A percentile compares a stretch with the other conserved stretches of the same genome.
Conservation (phyloP, 1,284 basidiomycete genomes). For the Malassezia yamatoensis region DNA sequence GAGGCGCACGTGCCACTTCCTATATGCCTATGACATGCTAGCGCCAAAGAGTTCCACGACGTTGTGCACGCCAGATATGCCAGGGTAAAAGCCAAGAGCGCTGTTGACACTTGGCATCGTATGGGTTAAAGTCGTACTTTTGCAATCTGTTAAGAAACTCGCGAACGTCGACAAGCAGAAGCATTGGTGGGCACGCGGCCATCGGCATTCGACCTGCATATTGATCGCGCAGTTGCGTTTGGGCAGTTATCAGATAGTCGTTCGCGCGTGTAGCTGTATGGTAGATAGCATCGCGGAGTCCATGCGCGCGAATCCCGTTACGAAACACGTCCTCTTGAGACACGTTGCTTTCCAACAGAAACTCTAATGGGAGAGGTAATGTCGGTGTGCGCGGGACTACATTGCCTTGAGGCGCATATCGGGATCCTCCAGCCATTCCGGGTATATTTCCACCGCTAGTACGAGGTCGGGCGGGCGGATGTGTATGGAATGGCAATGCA, state of each 20-base stretch:
- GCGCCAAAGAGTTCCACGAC: neutral
- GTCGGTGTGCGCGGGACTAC: slow-evolving; percentile 23
- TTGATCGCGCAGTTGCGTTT: slow-evolving; percentile 61
- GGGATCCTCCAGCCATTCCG: slow-evolving; percentile 4
- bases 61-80: slow-evolving; percentile 64
- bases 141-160: slow-evolving; percentile 67
- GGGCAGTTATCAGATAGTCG: slow-evolving; percentile 75
- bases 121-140: slow-evolving; percentile 69
- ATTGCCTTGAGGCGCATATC: slow-evolving; percentile 13
- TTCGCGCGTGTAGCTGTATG: slow-evolving; percentile 82
- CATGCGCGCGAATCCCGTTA: slow-evolving; percentile 58
- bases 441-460: slow-evolving; percentile 8
- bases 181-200: slow-evolving; percentile 65
- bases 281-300: slow-evolving; percentile 64
- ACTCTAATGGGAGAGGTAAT: slow-evolving; percentile 72
- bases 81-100: slow-evolving; percentile 78
- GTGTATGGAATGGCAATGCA: slow-evolving; percentile 35
- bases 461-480: slow-evolving; percentile 29
- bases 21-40: neutral
- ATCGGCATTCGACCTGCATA: slow-evolving; percentile 58
- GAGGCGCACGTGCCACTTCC: neutral
- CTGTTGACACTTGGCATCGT: slow-evolving; percentile 60
- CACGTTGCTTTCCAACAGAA: slow-evolving; percentile 67
- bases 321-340: slow-evolving; percentile 78
- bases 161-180: slow-evolving; percentile 64